phyloP scores from a whole-genome alignment of 192 early-diverging fungal genomes.

The Dissophora ornata region DNA sequence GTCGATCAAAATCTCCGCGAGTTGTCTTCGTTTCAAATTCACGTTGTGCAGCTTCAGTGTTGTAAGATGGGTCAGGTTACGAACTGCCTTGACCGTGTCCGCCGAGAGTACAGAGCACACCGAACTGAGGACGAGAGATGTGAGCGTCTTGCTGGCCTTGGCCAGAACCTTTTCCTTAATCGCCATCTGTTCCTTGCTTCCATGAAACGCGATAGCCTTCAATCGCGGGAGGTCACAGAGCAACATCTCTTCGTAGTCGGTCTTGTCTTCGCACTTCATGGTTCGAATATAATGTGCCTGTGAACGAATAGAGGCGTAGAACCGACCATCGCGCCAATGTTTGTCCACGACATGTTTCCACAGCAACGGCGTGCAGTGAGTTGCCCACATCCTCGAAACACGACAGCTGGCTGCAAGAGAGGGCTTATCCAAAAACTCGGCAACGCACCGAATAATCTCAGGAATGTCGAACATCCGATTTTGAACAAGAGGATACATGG shows the following conservation, averaged over 20 bases:
- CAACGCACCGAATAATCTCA: slow-evolving; percentile 41
- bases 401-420: slow-evolving; percentile 38
- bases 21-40: not conserved
- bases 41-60: slow-evolving; percentile 33
- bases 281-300: slow-evolving; percentile 30
- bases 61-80: slow-evolving; percentile 16
- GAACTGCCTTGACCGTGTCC: slow-evolving; percentile 11
- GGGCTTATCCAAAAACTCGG: slow-evolving; percentile 48
- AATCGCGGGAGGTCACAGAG: slow-evolving; percentile 40
- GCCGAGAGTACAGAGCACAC: not conserved
- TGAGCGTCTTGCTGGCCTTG: slow-evolving; percentile 8
- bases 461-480: slow-evolving; percentile 49
- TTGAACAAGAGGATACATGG: slow-evolving; percentile 11
- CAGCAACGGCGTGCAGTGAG: slow-evolving; percentile 32
- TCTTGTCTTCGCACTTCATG: slow-evolving; percentile 35
- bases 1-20: slow-evolving; percentile 12
- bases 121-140: slow-evolving; percentile 21
- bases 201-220: slow-evolving; percentile 20
- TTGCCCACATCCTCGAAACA: slow-evolving; percentile 29
- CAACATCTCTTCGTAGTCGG: slow-evolving; percentile 39
- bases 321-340: slow-evolving; percentile 28
- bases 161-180: slow-evolving; percentile 22
- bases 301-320: slow-evolving; percentile 16
- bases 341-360: slow-evolving; percentile 46
- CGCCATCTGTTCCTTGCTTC: slow-evolving; percentile 16